Evolutionary conservation across 2,329 filamentous ascomycete species (phyloP), one percentile per base, ranked within the genome.

Genomic region (Penicillium occitanis): DNA sequence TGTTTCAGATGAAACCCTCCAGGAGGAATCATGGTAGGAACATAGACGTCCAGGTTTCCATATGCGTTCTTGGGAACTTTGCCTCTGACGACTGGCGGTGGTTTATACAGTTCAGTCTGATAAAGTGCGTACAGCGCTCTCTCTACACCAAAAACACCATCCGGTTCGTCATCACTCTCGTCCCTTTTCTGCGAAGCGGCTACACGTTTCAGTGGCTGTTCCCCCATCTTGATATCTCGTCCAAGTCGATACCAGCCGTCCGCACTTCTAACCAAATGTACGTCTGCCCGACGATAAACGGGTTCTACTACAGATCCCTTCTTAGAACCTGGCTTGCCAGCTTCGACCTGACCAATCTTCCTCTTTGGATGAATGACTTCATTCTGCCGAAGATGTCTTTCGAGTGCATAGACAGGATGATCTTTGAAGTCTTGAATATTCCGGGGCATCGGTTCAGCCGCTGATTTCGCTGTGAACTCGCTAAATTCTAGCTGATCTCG

Each of bases 161-260:
- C 81, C 8, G 79, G 75, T 25, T 76, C 73, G 19, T 78, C 76
- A 28, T 78, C 76, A 7, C 80, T 79, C 8, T 75, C 72, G 76
- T 73, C 69, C 77, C 70, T 80, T 77, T 71, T 85, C 3, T 44
- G 53, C n/a, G 53, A 30, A 3, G 74, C 84, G 0, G 84, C 81
- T 1, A 92, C 79, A 74, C 90, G 89, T 75, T 97, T 98, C 14
- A 91, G 84, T 0, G 95, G 92, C 65, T 95, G 90, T 75, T 97
- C 91, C 14, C 90, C 88, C 0, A 87, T 79, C 70, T 88, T 91
- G 7, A 99, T 87, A 69, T 93, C 89, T 30, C 92, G 85, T 0
- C 95, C 95, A 67, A 94, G 79, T 1, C 93, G 88, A 76, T 95
- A 97, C 96, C 95, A 99, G 69, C 91, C 92, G 70, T 96, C 92